Percentiles rank a stretch among this genome's conserved stretches.
Conservation (phyloP, 2,329 filamentous ascomycete species). For the Aspergillus ustus region DNA sequence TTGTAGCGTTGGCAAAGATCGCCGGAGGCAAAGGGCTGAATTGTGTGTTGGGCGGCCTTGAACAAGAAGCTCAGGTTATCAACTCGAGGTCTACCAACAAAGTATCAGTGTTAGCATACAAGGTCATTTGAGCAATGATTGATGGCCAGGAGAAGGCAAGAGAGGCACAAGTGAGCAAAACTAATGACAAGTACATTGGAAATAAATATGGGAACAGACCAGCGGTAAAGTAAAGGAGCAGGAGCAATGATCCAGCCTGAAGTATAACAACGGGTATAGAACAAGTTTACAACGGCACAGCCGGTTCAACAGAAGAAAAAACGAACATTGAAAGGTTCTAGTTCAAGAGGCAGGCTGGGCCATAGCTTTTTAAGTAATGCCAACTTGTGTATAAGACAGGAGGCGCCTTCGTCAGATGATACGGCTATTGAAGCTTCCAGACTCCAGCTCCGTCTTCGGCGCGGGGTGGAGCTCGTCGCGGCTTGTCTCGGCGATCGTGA, state of each 20-base stretch:
- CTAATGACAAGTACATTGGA: not conserved
- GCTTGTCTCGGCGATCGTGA: conserved; percentile 24
- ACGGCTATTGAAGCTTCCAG: conserved; percentile 26
- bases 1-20: conserved; percentile 23
- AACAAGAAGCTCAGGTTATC: not conserved
- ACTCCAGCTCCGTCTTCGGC: conserved; percentile 32
- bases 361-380: conserved; percentile 20
- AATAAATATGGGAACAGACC: not conserved
- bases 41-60: not conserved
- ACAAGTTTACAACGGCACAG: conserved; percentile 15
- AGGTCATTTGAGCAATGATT: not conserved
- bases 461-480: conserved; percentile 23
- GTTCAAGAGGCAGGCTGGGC: conserved; percentile 15
- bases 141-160: not conserved
- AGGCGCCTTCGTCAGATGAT: conserved; percentile 32
- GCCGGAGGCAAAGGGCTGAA: conserved; percentile 6
- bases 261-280: not conserved
- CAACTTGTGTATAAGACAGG: not conserved
- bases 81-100: not conserved
- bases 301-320: conserved; percentile 1
- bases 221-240: not conserved
- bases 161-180: not conserved
- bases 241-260: not conserved
- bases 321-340: conserved; percentile 11
- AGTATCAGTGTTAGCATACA: not conserved